These are phyloP conservation scores for Trametes versicolor DNA, from an alignment of 1,284 basidiomycete species.

Conservation along the genomic window DNA sequence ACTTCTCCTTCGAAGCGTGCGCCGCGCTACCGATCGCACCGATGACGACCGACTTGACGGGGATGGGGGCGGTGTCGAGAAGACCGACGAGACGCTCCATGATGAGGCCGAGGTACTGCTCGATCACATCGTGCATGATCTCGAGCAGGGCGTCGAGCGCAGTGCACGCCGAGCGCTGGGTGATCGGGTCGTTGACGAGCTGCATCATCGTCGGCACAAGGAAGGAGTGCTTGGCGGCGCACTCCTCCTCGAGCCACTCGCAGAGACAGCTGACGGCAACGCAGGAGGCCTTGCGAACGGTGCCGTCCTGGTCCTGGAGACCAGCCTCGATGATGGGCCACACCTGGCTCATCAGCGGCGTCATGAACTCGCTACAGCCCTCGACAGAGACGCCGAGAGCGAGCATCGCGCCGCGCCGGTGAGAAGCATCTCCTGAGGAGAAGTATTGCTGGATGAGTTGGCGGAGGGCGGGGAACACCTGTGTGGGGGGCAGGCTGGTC, in stretches of 20 bases:
- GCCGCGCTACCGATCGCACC: slow-evolving; percentile 99
- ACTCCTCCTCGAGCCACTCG: slow-evolving; percentile 98
- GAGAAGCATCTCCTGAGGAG: slow-evolving; percentile 77
- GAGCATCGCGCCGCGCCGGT: slow-evolving; percentile 94
- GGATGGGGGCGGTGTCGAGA: slow-evolving; percentile 86
- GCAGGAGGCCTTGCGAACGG: slow-evolving; percentile 95
- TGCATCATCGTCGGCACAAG: slow-evolving; percentile 94
- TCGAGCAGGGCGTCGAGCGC: slow-evolving; percentile 98
- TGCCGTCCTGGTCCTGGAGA: slow-evolving; percentile 84
- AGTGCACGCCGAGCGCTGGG: slow-evolving; percentile 94
- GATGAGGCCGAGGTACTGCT: slow-evolving; percentile 92
- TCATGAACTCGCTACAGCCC: slow-evolving; percentile 98
- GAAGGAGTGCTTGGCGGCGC: slow-evolving; percentile 83
- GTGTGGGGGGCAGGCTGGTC: slow-evolving; percentile 92
- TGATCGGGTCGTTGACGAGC: slow-evolving; percentile 88
- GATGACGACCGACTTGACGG: slow-evolving; percentile 95
- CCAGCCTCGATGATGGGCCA: slow-evolving; percentile 97
- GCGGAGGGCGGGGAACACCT: slow-evolving; percentile 96
- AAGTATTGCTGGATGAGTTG: slow-evolving; percentile 87
- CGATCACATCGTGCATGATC: slow-evolving; percentile 91
- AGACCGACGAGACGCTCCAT: slow-evolving; percentile 95
- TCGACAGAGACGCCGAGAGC: slow-evolving; percentile 97
- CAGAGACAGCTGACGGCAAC: slow-evolving; percentile 96
- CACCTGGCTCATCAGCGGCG: slow-evolving; percentile 90
- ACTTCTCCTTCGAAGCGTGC: slow-evolving; percentile 94